Evolutionary conservation across 2,329 filamentous ascomycete genomes (phyloP), one percentile per base, ranked within the genome.

Genomic region (Calonectria hongkongensis): DNA sequence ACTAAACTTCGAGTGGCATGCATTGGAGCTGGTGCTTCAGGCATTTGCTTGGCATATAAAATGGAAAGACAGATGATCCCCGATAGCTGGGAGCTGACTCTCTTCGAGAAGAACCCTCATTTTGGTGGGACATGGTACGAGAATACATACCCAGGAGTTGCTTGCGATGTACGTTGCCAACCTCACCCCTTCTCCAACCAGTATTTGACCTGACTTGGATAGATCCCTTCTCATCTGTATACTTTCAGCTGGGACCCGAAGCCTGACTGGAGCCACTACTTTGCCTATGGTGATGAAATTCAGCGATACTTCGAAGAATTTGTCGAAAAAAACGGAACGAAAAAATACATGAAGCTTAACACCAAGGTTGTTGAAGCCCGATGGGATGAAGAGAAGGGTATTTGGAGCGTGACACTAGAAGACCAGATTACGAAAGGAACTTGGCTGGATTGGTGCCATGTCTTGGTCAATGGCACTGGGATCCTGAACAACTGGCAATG

Each of bases 191-290:
- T 13, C n/a, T 8, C 12, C 9, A 39, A 21, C 21, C 30, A n/a
- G 21, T 45, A 2, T 78, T 79, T 28, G 76, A 27, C 30, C 51
- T 13, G 89, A 92, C 79, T 85, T 16, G 9, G 8, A 8, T 48
- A 70, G 92, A 91, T 78, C 83, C 86, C 45, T 91, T 92, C 78
- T 81, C 92, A 82, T 88, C 90, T 33, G 79, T 91, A 56, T 84
- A 92, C 9, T 88, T 92, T 75, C 89, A 92, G 80, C 89, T 86
- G 16, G 87, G 87, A 2, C 91, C 90, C 78, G 85, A 92, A 81
- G 90, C 90, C 1, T 86, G 83, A 30, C 79, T 81, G 68, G 79
- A 83, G 74, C 76, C 84, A 88, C 66, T 86, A 86, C 68, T 89
- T 89, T 74, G 82, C 85, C 0, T 80, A 81, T 21, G 87, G 86